These are phyloP conservation scores for Colletotrichum sp. DNA, from an alignment of 2,329 filamentous ascomycete genomes.

Conservation along the genomic window DNA sequence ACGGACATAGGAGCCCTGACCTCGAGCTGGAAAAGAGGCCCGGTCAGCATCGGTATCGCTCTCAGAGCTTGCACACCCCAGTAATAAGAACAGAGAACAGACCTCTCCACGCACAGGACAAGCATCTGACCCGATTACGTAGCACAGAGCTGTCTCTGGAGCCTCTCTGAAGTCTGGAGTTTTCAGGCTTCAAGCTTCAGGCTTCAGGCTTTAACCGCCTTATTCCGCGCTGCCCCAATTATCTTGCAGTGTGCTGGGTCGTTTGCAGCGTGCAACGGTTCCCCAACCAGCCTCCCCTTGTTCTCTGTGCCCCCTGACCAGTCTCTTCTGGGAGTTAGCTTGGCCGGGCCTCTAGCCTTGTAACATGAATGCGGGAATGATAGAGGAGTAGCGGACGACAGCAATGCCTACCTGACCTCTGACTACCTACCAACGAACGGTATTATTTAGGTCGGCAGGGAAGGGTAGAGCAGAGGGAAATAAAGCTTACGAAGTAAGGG, in stretches of 20 bases:
- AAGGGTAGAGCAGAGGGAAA: not conserved
- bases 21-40: not conserved
- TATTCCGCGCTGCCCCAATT: not conserved
- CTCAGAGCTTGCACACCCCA: not conserved
- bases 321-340: constrained; percentile 9
- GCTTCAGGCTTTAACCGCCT: constrained; percentile 6
- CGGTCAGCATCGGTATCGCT: constrained; percentile 1
- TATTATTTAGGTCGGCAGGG: not conserved
- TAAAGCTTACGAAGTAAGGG: not conserved
- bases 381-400: not conserved
- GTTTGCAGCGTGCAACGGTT: constrained; percentile 17
- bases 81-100: not conserved
- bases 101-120: constrained; percentile 5
- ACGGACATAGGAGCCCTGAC: constrained; percentile 1
- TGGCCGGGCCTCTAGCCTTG: not conserved
- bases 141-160: not conserved
- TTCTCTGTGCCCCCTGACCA: constrained; percentile 10
- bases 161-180: not conserved
- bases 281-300: constrained; percentile 14
- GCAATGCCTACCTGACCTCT: not conserved
- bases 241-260: not conserved
- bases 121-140: not conserved
- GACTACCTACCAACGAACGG: not conserved
- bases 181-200: not conserved
- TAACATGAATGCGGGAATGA: constrained; percentile 8